Percentiles rank a stretch among this genome's conserved stretches.
Conservation (phyloP, 768 basidiomycete species). For the Infundibulicybe gibba region DNA sequence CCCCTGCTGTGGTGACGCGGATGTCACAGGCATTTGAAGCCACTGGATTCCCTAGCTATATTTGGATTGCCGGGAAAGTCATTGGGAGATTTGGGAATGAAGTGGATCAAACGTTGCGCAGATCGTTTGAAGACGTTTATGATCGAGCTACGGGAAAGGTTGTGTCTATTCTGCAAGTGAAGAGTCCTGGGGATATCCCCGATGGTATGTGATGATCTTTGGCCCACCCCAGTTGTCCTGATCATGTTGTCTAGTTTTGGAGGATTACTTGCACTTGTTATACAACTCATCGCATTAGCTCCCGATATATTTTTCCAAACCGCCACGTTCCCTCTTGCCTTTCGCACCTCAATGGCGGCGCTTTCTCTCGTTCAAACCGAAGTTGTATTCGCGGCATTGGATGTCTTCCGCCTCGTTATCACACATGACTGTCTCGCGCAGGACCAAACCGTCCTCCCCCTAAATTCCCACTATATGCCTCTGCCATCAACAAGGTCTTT, state of each 20-base stretch:
- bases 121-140: constrained; percentile 59
- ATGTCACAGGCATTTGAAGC: constrained; percentile 78
- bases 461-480: constrained; percentile 60
- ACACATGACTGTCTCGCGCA: constrained; percentile 66
- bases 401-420: constrained; percentile 73
- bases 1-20: constrained; percentile 66
- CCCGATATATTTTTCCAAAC: constrained; percentile 82
- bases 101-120: constrained; percentile 50
- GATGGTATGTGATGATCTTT: constrained; percentile 63
- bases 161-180: constrained; percentile 61
- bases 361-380: constrained; percentile 83
- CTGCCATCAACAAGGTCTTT: constrained; percentile 57
- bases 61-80: constrained; percentile 93
- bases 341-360: constrained; percentile 72
- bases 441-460: constrained; percentile 40
- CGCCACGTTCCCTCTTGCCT: constrained; percentile 70
- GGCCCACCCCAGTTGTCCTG: neutral
- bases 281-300: constrained; percentile 59
- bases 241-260: constrained; percentile 60
- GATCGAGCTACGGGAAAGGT: constrained; percentile 76
- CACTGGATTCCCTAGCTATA: constrained; percentile 79
- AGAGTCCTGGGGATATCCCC: constrained; percentile 71
- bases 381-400: constrained; percentile 77
- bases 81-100: constrained; percentile 74
- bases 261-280: constrained; percentile 88